phyloP scores from a whole-genome alignment of 768 basidiomycete genomes.

The Serendipita sp. region DNA sequence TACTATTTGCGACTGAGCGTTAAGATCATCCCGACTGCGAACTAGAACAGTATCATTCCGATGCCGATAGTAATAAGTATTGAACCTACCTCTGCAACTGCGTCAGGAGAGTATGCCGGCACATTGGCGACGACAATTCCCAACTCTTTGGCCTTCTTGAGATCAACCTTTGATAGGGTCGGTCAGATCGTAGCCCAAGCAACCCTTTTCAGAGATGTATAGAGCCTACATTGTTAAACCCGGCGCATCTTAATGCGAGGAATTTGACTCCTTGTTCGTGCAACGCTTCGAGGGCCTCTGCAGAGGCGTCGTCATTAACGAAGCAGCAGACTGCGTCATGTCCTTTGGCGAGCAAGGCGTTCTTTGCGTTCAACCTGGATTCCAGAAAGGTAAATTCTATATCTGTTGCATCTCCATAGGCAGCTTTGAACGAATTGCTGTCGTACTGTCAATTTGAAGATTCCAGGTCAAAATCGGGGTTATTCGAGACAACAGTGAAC shows the following conservation, averaged over 20 bases:
- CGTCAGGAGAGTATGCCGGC: constrained; percentile 15
- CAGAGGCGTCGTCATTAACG: constrained; percentile 13
- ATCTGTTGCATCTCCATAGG: background rate
- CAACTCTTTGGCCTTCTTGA: constrained; percentile 11
- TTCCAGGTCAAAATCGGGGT: background rate
- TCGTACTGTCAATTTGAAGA: constrained; percentile 10
- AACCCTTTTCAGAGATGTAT: background rate
- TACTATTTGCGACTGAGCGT: constrained; percentile 14
- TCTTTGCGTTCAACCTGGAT: constrained; percentile 6
- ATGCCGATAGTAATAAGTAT: background rate
- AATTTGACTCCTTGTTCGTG: constrained; percentile 8
- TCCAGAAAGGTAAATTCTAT: constrained; percentile 11
- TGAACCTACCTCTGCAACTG: constrained; percentile 12
- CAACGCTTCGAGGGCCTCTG: constrained; percentile 9
- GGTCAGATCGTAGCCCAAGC: background rate
- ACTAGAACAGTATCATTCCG: constrained; percentile 6
- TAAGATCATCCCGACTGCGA: constrained; percentile 14
- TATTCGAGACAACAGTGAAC: background rate
- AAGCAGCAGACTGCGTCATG: constrained; percentile 14
- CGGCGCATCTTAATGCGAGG: constrained; percentile 13
- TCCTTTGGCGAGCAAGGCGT: constrained; percentile 6
- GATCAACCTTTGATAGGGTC: constrained; percentile 9
- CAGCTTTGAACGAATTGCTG: constrained; percentile 8
- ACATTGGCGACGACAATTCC: constrained; percentile 13
- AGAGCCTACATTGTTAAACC: constrained; percentile 10